Evolutionary conservation across 2,329 filamentous ascomycete genomes (phyloP).

Genomic region (Fusarium decemcellulare): DNA sequence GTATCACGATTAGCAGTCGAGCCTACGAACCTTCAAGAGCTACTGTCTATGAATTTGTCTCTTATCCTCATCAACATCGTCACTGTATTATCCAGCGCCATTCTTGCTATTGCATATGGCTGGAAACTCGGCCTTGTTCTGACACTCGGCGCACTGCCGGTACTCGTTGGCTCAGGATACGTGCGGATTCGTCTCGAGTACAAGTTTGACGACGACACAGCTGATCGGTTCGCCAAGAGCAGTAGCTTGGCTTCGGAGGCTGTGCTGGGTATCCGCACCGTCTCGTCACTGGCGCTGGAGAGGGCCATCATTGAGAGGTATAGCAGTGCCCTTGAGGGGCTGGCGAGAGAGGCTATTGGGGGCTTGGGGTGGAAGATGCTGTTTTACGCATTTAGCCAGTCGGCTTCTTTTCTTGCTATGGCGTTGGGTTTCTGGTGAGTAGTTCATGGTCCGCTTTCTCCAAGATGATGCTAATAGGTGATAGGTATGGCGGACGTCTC

Average conservation of each 20-base stretch:
- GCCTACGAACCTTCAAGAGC: conserved; percentile 64
- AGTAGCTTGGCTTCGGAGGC: conserved; percentile 66
- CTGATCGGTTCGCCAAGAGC: conserved; percentile 60
- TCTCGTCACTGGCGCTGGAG: conserved; percentile 64
- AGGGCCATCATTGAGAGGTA: conserved; percentile 57
- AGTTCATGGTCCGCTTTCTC: not conserved
- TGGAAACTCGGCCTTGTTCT: conserved; percentile 67
- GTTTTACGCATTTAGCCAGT: conserved; percentile 59
- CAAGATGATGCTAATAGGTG: conserved; percentile 1
- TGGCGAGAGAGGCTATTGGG: conserved; percentile 49
- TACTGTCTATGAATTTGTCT: conserved; percentile 64
- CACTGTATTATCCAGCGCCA: conserved; percentile 60
- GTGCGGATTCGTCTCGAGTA: conserved; percentile 64
- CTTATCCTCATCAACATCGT: conserved; percentile 62
- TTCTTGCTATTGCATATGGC: conserved; percentile 61
- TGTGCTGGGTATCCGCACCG: conserved; percentile 63
- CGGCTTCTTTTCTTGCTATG: conserved; percentile 56
- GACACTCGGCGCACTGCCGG: conserved; percentile 61
- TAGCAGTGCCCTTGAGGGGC: conserved; percentile 46
- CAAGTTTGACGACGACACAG: conserved; percentile 61
- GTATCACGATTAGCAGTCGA: conserved; percentile 55
- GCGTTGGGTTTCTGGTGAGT: conserved; percentile 56
- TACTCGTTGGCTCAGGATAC: conserved; percentile 61
- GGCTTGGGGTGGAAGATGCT: conserved; percentile 56
- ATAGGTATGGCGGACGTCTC: conserved; percentile 56